A percentile compares a stretch with the other conserved stretches of the same genome.
Evolutionary conservation across 2,329 filamentous ascomycete genomes (phyloP).

Genomic region (Trichoderma afroharzianum): DNA sequence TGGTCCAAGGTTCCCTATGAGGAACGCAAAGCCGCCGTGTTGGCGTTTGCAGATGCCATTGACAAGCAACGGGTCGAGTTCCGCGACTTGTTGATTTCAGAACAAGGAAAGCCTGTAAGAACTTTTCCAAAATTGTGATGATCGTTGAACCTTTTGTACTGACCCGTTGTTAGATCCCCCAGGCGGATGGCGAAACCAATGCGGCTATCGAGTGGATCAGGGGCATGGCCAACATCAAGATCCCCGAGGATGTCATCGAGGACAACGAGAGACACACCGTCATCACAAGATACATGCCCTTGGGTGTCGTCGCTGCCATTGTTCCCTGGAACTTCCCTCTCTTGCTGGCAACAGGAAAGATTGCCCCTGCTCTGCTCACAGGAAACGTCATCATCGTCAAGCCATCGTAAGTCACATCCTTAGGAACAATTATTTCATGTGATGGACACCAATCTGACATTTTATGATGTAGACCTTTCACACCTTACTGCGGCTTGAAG

Average conservation of each 20-base stretch:
- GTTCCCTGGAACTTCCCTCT: constrained; percentile 49
- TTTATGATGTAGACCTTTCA: constrained; percentile 37
- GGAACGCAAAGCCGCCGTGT: constrained; percentile 25
- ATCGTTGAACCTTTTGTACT: not conserved
- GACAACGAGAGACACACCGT: constrained; percentile 28
- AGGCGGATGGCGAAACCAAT: constrained; percentile 21
- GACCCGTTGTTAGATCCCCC: not conserved
- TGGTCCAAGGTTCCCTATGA: constrained; percentile 29
- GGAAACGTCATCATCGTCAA: constrained; percentile 56
- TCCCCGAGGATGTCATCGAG: constrained; percentile 37
- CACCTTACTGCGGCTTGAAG: constrained; percentile 57
- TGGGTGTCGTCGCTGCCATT: constrained; percentile 44
- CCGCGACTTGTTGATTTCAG: constrained; percentile 22
- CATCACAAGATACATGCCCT: constrained; percentile 24
- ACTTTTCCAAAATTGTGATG: not conserved
- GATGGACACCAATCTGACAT: not conserved
- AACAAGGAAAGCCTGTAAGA: constrained; percentile 27
- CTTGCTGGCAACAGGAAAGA: constrained; percentile 47
- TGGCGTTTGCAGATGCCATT: constrained; percentile 27
- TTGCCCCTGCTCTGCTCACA: constrained; percentile 53
- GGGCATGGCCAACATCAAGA: constrained; percentile 27
- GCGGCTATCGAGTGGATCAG: constrained; percentile 26
- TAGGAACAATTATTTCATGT: not conserved
- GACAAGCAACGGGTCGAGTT: constrained; percentile 24
- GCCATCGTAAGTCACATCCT: constrained; percentile 36